Evolutionary conservation across 106 monocot species (phyloP).

Genomic region (Narthecium ossifragum): DNA sequence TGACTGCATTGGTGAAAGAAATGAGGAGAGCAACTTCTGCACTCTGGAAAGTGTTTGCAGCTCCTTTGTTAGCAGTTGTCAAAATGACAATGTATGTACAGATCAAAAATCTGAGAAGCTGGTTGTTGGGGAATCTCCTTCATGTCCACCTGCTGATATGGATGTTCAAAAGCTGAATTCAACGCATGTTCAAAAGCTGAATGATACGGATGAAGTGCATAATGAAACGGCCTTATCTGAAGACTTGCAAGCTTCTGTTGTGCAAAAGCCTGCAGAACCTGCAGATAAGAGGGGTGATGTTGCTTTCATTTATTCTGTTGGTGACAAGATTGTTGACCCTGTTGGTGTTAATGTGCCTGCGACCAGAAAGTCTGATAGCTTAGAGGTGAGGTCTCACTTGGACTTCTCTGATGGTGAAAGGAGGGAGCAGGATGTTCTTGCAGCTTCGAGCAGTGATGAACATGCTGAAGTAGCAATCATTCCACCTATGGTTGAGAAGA

Average conservation of each 20-base stretch:
- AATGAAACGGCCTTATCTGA: slow-evolving; percentile 2
- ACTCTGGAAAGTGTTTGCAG: too few relatives aligned
- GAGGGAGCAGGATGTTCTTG: background rate
- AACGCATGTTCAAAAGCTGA: too few relatives aligned
- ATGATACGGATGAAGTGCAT: background rate
- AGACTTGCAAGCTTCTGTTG: background rate
- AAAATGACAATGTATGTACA: too few relatives aligned
- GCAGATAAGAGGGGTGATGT: background rate
- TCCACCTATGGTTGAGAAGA: slow-evolving; percentile 6
- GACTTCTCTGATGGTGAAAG: slow-evolving; percentile 4
- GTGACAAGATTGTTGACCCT: slow-evolving; percentile 3
- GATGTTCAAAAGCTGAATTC: background rate
- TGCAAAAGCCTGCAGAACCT: slow-evolving; percentile 2
- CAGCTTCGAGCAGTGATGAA: slow-evolving; percentile 5
- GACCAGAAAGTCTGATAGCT: slow-evolving; percentile 10
- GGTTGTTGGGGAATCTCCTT: slow-evolving; percentile 6
- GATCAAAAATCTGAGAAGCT: slow-evolving; percentile 13
- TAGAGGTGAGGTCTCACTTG: slow-evolving; percentile 2
- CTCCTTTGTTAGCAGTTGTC: too few relatives aligned
- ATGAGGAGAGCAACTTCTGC: too few relatives aligned
- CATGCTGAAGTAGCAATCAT: background rate
- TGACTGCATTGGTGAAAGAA: slow-evolving; percentile 10
- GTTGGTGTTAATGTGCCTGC: slow-evolving; percentile 12
- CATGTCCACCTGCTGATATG: background rate
- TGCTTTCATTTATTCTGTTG: slow-evolving; percentile 9